phyloP scores from a whole-genome alignment of 1,284 basidiomycete species.

The Microbotryomycetes sp. region DNA sequence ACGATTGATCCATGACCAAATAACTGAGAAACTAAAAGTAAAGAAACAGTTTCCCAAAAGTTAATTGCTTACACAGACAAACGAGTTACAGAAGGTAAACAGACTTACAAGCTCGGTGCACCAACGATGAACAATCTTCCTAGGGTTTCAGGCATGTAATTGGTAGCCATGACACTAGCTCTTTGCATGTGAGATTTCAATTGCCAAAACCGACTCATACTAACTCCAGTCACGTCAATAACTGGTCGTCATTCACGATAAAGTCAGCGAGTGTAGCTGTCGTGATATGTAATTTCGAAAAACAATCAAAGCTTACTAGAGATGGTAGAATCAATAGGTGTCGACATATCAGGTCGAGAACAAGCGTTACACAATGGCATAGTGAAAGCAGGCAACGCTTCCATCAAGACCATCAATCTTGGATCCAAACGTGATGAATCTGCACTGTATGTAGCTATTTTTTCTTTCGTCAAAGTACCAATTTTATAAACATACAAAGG shows the following conservation, averaged over 20 bases:
- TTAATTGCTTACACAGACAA: too few relatives aligned
- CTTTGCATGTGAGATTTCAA: constrained; percentile 4
- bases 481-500: constrained; percentile 67
- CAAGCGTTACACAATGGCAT: constrained; percentile 52
- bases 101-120: constrained; percentile 6
- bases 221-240: constrained; percentile 60
- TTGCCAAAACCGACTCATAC: constrained; percentile 54
- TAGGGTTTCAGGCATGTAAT: constrained; percentile 63
- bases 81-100: neutral
- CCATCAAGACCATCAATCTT: constrained; percentile 54
- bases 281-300: neutral
- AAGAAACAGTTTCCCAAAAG: constrained; percentile 12
- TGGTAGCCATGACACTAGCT: constrained; percentile 61
- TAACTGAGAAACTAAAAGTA: neutral
- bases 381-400: constrained; percentile 55
- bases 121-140: constrained; percentile 13
- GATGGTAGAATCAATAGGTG: constrained; percentile 54
- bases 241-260: constrained; percentile 37
- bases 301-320: constrained; percentile 48
- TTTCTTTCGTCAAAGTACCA: constrained; percentile 47
- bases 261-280: neutral
- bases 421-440: constrained; percentile 57
- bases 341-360: constrained; percentile 53
- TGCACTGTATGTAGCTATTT: constrained; percentile 57
- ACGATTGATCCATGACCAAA: constrained; percentile 69